Conservation (phyloP, 305 asterid genomes). For the Andrographis paniculata region DNA sequence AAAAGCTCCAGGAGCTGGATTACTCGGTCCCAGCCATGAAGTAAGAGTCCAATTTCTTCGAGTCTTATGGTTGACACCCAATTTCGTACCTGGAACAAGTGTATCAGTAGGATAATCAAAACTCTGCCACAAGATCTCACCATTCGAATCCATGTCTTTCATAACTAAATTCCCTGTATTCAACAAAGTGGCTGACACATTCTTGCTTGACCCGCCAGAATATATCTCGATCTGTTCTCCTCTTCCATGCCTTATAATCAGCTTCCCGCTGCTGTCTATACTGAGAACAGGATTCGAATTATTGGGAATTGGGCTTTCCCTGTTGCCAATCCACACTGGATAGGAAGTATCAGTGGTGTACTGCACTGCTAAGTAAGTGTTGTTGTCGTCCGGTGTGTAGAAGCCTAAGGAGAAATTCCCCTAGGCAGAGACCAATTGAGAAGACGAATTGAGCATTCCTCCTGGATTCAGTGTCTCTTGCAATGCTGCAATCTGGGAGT, state of each 20-base stretch:
- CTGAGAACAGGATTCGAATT: slow-evolving; percentile 14
- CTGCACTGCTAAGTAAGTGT: slow-evolving; percentile 23
- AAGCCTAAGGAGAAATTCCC: slow-evolving; percentile 27
- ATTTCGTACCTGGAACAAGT: slow-evolving; percentile 44
- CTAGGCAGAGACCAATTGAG: slow-evolving; percentile 20
- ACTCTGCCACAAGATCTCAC: slow-evolving; percentile 30
- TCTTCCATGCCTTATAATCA: slow-evolving; percentile 12
- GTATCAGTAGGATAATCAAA: slow-evolving; percentile 44
- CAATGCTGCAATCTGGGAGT: too few relatives aligned
- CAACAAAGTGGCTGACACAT: slow-evolving; percentile 28
- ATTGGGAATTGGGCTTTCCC: slow-evolving; percentile 16
- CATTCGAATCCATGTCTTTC: slow-evolving; percentile 10
- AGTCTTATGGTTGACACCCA: slow-evolving; percentile 25
- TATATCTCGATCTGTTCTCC: slow-evolving; percentile 17
- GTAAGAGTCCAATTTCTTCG: slow-evolving; percentile 20
- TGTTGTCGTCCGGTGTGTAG: slow-evolving; percentile 15
- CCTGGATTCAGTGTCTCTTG: slow-evolving; percentile 23
- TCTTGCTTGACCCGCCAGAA: slow-evolving; percentile 9
- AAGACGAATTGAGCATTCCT: slow-evolving; percentile 16
- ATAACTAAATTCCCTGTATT: slow-evolving; percentile 34
- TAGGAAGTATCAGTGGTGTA: background rate
- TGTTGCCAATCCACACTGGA: slow-evolving; percentile 31
- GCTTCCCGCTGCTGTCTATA: slow-evolving; percentile 15
- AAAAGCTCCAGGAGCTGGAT: slow-evolving; percentile 32
- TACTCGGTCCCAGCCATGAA: slow-evolving; percentile 23